Conservation (phyloP, 768 basidiomycete species). For the Termitomyces sp. region DNA sequence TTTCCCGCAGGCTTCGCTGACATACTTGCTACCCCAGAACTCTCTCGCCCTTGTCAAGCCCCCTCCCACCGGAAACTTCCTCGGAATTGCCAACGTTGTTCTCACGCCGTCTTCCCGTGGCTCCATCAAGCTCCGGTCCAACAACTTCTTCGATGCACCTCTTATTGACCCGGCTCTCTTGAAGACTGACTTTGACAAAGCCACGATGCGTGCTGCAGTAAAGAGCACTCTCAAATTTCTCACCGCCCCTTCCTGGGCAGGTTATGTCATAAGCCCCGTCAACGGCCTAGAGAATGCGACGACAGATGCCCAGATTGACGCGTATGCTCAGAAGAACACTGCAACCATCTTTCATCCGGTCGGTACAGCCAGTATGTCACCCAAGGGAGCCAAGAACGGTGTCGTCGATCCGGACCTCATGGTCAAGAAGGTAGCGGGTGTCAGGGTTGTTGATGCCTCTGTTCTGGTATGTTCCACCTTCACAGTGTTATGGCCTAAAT, state of each 20-base stretch:
- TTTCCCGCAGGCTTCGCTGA: not conserved
- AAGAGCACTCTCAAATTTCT: conserved; percentile 4
- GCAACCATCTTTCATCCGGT: conserved; percentile 12
- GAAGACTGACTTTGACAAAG: conserved; percentile 5
- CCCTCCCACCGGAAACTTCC: conserved; percentile 6
- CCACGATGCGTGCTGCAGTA: conserved; percentile 1
- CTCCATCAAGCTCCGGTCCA: conserved; percentile 5
- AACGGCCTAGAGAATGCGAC: not conserved
- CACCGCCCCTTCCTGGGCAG: conserved; percentile 2
- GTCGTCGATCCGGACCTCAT: conserved; percentile 27
- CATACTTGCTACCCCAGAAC: not conserved
- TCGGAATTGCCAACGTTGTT: conserved; percentile 2
- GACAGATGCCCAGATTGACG: conserved; percentile 6
- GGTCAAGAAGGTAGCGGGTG: conserved; percentile 22
- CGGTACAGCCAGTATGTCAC: conserved; percentile 22
- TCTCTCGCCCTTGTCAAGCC: not conserved
- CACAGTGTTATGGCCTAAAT: not conserved
- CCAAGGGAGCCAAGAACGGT: conserved; percentile 16
- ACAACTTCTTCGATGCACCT: conserved; percentile 5
- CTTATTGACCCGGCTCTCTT: conserved; percentile 4
- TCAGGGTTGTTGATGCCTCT: conserved; percentile 30
- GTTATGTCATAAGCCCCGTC: not conserved
- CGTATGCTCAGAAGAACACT: not conserved
- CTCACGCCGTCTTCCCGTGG: conserved; percentile 6
- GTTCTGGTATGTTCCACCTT: conserved; percentile 11